These are phyloP conservation scores for Fragilariopsis cylindrus DNA, from an alignment of 108 stramenopile species.

Conservation along the genomic window DNA sequence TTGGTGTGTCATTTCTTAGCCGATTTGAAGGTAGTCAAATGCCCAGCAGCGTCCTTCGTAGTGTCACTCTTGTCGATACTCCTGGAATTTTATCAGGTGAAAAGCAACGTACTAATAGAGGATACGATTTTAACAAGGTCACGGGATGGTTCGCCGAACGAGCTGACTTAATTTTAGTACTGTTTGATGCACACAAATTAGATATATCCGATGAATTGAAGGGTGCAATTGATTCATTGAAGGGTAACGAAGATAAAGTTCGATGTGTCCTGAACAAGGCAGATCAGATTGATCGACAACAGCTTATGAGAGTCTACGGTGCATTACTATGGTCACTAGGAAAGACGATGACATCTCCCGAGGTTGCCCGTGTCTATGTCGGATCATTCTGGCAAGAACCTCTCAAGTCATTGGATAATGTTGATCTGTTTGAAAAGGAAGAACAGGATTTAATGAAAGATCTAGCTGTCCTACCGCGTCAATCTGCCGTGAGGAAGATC, in stretches of 20 bases:
- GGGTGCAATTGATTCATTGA: constrained; percentile 92
- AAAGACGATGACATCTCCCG: constrained; percentile 94
- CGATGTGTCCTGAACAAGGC: constrained; percentile 99
- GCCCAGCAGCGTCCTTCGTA: constrained; percentile 78
- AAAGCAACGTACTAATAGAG: constrained; percentile 93
- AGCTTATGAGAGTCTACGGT: constrained; percentile 98
- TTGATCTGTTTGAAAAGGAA: constrained; percentile 86
- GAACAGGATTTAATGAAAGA: constrained; percentile 96
- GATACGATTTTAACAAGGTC: constrained; percentile 94
- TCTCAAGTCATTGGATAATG: constrained; percentile 82
- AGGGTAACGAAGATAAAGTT: constrained; percentile 98
- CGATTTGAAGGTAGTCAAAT: constrained; percentile 94
- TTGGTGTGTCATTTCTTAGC: constrained; percentile 95
- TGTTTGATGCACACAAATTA: constrained; percentile 99
- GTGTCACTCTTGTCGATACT: constrained; percentile 96
- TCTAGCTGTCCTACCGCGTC: constrained; percentile 90
- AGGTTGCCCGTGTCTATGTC: constrained; percentile 96
- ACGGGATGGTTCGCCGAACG: constrained; percentile 97
- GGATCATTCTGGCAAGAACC: constrained; percentile 93
- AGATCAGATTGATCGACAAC: constrained; percentile 96
- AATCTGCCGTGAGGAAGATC: constrained; percentile 95
- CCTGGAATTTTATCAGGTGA: constrained; percentile 98
- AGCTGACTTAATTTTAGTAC: constrained; percentile 92
- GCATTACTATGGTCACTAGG: constrained; percentile 98
- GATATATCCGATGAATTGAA: constrained; percentile 99